phyloP scores from a whole-genome alignment of 441 rosid species.

The Gossypium laxum region DNA sequence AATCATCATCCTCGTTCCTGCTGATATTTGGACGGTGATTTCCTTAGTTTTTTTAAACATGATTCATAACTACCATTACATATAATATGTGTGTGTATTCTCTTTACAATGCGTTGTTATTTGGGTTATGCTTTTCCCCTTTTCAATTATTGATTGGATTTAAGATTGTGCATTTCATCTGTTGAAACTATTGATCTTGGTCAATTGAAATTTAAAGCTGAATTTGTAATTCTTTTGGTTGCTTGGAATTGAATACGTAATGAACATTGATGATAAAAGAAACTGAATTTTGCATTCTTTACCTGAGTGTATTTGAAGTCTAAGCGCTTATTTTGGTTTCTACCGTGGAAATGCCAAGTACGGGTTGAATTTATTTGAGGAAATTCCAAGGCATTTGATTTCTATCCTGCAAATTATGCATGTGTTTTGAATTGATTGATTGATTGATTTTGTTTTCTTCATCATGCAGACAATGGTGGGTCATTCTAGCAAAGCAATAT shows the following conservation, averaged over 20 bases:
- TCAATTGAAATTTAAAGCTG: background rate
- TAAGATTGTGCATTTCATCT: background rate
- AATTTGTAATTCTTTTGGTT: background rate
- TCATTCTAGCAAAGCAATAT: conserved; percentile 34
- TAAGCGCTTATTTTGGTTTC: background rate
- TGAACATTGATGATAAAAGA: background rate
- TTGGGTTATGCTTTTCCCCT: background rate
- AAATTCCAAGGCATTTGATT: background rate
- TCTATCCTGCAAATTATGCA: background rate
- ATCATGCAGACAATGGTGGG: conserved; percentile 32
- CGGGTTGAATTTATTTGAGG: background rate
- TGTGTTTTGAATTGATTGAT: background rate
- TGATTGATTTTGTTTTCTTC: background rate
- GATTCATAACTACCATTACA: too few species aligned
- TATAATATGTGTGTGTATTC: background rate
- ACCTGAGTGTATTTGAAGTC: too few species aligned
- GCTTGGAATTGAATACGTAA: background rate
- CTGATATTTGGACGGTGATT: conserved; percentile 63
- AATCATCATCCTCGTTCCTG: conserved; percentile 70
- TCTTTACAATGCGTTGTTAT: background rate
- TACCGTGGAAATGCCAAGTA: background rate
- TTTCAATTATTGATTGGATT: background rate
- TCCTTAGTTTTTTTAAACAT: background rate
- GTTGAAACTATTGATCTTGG: background rate
- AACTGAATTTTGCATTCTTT: background rate